A percentile compares a stretch with the other conserved stretches of the same genome.
Conservation (phyloP, 2,329 filamentous ascomycete species). For the Fusarium sororula region DNA sequence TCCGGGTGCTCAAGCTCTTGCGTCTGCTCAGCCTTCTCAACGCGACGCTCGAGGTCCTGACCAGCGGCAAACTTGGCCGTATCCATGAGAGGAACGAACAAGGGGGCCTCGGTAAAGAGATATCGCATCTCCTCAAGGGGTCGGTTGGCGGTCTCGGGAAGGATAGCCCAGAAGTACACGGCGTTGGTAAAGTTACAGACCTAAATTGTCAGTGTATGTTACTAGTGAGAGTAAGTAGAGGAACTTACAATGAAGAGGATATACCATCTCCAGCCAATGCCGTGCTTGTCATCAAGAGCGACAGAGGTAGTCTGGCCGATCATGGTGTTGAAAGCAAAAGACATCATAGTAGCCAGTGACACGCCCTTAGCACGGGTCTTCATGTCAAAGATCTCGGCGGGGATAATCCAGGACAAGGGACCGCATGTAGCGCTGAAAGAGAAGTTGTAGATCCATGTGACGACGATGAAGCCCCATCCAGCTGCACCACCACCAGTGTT, state of each 20-base stretch:
- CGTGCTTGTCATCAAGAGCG: conserved; percentile 46
- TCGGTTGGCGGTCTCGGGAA: conserved; percentile 72
- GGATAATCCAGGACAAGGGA: conserved; percentile 58
- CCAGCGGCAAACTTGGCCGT: conserved; percentile 42
- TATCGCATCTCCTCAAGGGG: conserved; percentile 76
- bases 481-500: neutral
- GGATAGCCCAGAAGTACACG: conserved; percentile 67
- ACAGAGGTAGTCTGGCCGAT: conserved; percentile 71
- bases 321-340: conserved; percentile 78
- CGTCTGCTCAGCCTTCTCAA: conserved; percentile 23
- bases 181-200: conserved; percentile 68
- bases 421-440: conserved; percentile 22
- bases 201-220: neutral
- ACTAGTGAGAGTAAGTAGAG: fast-evolving
- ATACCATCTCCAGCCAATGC: conserved; percentile 59
- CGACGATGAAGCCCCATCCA: conserved; percentile 51
- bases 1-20: conserved; percentile 18
- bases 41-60: conserved; percentile 19
- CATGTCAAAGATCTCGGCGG: conserved; percentile 79
- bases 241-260: conserved; percentile 50
- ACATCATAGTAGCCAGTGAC: conserved; percentile 75
- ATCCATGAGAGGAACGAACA: conserved; percentile 67
- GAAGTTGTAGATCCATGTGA: conserved; percentile 28
- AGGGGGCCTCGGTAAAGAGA: conserved; percentile 71
- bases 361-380: conserved; percentile 78